These are phyloP conservation scores for Phaeophleospora eucalypticola DNA, from an alignment of 2,329 filamentous ascomycete species.

Conservation along the genomic window DNA sequence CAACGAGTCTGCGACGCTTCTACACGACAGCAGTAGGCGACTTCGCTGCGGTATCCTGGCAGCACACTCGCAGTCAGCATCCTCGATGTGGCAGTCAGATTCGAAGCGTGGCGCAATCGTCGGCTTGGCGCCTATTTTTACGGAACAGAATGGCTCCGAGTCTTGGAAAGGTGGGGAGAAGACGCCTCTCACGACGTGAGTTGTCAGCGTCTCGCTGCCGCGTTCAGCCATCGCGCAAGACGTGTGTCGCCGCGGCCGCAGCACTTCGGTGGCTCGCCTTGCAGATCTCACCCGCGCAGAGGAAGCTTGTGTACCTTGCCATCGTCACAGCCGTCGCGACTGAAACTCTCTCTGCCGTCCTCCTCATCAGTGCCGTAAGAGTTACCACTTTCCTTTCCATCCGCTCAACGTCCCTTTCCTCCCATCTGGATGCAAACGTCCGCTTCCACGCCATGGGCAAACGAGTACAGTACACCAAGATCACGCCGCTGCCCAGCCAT, in stretches of 20 bases:
- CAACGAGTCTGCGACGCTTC: too few relatives aligned
- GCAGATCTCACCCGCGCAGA: not conserved
- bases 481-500: slow-evolving; percentile 66
- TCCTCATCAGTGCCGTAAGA: too few relatives aligned
- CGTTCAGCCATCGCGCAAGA: too few relatives aligned
- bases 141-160: not conserved
- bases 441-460: slow-evolving; percentile 38
- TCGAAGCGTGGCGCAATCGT: not conserved
- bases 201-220: too few relatives aligned
- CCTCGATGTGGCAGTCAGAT: not conserved
- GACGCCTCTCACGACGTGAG: too few relatives aligned
- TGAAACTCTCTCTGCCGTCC: not conserved
- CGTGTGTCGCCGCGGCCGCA: not conserved
- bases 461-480: slow-evolving; percentile 63
- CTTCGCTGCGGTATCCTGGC: too few relatives aligned
- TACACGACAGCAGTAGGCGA: too few relatives aligned
- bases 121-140: not conserved
- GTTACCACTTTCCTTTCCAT: too few relatives aligned
- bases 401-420: not conserved
- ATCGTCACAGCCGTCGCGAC: not conserved
- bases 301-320: not conserved
- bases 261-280: not conserved
- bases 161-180: not conserved
- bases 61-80: too few relatives aligned
- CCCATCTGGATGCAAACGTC: not conserved